Evolutionary conservation across 441 rosid species (phyloP).

Genomic region (Codiaeum variegatum): DNA sequence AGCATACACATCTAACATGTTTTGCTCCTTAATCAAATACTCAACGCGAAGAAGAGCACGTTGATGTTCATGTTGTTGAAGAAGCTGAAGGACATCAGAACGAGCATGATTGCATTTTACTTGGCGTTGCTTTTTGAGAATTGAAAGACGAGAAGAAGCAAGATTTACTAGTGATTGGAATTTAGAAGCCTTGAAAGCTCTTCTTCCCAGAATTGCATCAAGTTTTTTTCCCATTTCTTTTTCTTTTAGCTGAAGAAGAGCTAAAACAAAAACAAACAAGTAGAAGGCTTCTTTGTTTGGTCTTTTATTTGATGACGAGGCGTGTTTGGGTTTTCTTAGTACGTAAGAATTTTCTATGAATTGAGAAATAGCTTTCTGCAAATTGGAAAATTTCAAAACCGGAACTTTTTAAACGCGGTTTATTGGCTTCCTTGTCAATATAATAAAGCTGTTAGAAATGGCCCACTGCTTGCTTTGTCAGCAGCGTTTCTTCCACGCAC

Average conservation of each 20-base stretch:
- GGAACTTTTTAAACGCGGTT: background rate
- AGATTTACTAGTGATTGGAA: constrained; percentile 53
- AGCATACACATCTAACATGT: constrained; percentile 59
- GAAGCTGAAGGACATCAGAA: constrained; percentile 77
- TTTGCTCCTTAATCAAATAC: constrained; percentile 67
- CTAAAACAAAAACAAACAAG: constrained; percentile 20
- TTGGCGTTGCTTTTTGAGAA: constrained; percentile 72
- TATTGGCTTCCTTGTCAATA: background rate
- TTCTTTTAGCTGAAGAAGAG: background rate
- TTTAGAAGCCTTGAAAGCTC: constrained; percentile 53
- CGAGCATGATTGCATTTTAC: constrained; percentile 52
- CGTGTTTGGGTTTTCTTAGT: constrained; percentile 12
- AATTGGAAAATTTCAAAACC: background rate
- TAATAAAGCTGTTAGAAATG: no score
- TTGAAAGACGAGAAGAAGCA: constrained; percentile 65
- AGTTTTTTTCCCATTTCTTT: constrained; percentile 70
- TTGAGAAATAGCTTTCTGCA: background rate
- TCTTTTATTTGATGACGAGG: constrained; percentile 26
- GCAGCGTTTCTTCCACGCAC: background rate
- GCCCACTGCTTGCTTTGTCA: background rate
- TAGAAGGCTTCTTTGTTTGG: constrained; percentile 8
- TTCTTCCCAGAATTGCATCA: constrained; percentile 69
- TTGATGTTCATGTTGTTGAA: constrained; percentile 62
- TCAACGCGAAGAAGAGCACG: constrained; percentile 83
- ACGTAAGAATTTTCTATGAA: constrained; percentile 9